Evolutionary conservation across 164 flowering plant genomes (phyloP), one percentile per base, ranked within the genome.

Genomic region (Magnolia kwangsiensis): DNA sequence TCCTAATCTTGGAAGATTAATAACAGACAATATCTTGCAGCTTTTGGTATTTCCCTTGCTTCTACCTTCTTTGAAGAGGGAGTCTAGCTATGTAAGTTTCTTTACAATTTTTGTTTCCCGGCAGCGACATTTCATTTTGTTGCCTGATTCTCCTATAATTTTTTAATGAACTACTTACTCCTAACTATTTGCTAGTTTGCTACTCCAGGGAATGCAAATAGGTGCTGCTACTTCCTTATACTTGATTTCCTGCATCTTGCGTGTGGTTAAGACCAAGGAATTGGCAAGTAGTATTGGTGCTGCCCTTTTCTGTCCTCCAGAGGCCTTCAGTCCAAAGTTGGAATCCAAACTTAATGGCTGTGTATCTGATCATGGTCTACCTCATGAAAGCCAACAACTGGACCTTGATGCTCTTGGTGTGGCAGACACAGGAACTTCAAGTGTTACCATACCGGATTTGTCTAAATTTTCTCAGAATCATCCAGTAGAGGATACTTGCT

Each of bases 221-320:
- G 84, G 88, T 74, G 88, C 87, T 50, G 81, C 86, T 74, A 88
- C 98, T 78, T 90, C 98, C 45, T 80, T 94, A 69, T 94, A 90
- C 89, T 86, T 96, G 83, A 88, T 96, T 82, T 94, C 98, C 80
- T 93, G 95, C 88, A 93, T 96, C 81, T 80, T 96, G 87, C 96
- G 92, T 74, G 90, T 96, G 23, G 91, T 96, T 76, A 96, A 94
- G 80, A 90, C 89, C 81, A 96, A 93, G 85, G 97, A 94, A 84
- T 83, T 96, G 87, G 94, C 98, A 68, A 94, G 90, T 80, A 86
- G 84, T 50, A 84, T 93, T 80, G 93, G 90, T 78, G 95, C 91
- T 78, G 89, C 97, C 82, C 86, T 96, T 72, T 87, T 96, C 78
- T 91, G 84, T 81, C 87, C 85, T 3, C 74, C 82, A 49, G 91